Percentiles rank a stretch among this genome's conserved stretches.
phyloP scores from a whole-genome alignment of 768 basidiomycete species.

The Tricholoma matsutake region DNA sequence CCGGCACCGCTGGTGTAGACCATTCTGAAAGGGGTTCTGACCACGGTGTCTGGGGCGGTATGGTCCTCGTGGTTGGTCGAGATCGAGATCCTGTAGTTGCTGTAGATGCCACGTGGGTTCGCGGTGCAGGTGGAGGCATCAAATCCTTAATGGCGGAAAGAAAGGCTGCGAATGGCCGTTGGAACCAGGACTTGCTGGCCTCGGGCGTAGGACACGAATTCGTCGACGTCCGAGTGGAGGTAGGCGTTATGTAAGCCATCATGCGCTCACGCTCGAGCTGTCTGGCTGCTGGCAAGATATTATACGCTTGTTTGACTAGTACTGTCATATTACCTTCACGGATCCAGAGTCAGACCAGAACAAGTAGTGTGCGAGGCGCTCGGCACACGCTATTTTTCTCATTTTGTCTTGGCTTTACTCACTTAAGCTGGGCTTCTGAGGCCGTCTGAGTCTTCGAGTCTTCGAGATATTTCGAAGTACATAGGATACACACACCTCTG shows the following conservation, averaged over 20 bases:
- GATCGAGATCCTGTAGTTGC: neutral
- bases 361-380: too few species aligned
- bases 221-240: neutral
- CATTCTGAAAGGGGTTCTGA: conserved; percentile 27
- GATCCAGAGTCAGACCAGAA: too few species aligned
- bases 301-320: too few species aligned
- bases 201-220: neutral
- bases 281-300: too few species aligned
- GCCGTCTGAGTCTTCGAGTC: too few species aligned
- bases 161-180: neutral
- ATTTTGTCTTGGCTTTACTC: too few species aligned
- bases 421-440: too few species aligned
- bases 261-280: too few species aligned
- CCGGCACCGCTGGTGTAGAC: conserved; percentile 41
- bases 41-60: neutral
- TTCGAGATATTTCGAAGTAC: too few species aligned
- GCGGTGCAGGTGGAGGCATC: neutral
- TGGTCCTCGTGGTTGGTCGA: neutral
- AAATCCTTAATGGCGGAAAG: neutral
- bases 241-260: neutral
- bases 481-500: too few species aligned
- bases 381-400: too few species aligned
- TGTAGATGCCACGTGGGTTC: neutral
- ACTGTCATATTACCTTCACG: too few species aligned
- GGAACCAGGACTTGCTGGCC: neutral